These are phyloP conservation scores for Apiospora saccharicola DNA, from an alignment of 2,329 filamentous ascomycete genomes.

Conservation along the genomic window DNA sequence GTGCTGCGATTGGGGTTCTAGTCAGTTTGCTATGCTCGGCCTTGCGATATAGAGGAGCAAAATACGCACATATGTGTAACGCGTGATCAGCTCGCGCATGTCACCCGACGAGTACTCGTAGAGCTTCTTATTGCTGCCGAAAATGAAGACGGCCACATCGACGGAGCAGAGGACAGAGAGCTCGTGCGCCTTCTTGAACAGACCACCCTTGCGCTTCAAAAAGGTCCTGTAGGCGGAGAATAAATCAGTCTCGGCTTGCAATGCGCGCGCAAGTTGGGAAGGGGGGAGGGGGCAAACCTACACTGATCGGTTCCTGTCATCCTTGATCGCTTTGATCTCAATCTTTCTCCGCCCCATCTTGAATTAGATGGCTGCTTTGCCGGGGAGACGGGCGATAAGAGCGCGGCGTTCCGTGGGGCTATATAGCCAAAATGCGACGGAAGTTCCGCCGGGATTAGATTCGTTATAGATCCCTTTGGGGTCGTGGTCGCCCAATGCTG, in stretches of 20 bases:
- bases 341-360: slow-evolving; percentile 98
- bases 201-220: slow-evolving; percentile 95
- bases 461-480: neutral
- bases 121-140: slow-evolving; percentile 98
- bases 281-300: slow-evolving; percentile 68
- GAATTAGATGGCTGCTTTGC: slow-evolving; percentile 31
- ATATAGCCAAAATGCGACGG: slow-evolving; percentile 12
- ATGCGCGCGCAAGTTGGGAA: slow-evolving; percentile 21
- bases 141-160: slow-evolving; percentile 98
- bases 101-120: slow-evolving; percentile 97
- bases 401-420: slow-evolving; percentile 23
- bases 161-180: slow-evolving; percentile 97
- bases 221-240: slow-evolving; percentile 73
- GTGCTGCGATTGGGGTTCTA: slow-evolving; percentile 65
- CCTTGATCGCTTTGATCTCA: slow-evolving; percentile 99
- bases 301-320: slow-evolving; percentile 97
- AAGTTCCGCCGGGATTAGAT: slow-evolving; percentile 6
- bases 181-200: slow-evolving; percentile 99
- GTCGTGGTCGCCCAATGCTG: slow-evolving; percentile 1
- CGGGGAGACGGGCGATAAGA: slow-evolving; percentile 9
- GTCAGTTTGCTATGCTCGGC: slow-evolving; percentile 3
- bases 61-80: slow-evolving; percentile 86
- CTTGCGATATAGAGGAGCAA: neutral
- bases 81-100: slow-evolving; percentile 87
- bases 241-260: slow-evolving; percentile 30